Percentiles rank a stretch among this genome's conserved stretches.
phyloP scores from a whole-genome alignment of 805 yeast genomes.

The Candida dajiaensis region DNA sequence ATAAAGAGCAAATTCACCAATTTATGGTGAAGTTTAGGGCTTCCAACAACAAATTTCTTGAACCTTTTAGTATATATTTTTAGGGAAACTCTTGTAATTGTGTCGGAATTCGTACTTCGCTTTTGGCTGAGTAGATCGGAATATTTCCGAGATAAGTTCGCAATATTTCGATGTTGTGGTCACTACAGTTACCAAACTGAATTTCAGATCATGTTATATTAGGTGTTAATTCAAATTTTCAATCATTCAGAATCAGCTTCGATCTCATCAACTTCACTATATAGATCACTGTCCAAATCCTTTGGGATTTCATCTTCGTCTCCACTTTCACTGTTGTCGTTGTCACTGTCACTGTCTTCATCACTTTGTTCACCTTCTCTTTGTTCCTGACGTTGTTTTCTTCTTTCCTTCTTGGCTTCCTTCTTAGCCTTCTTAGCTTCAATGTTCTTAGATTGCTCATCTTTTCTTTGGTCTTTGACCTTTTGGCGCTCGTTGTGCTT shows the following conservation, averaged over 20 bases:
- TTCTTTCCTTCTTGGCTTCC: constrained; percentile 66
- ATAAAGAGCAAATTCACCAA: no score
- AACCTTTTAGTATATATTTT: no score
- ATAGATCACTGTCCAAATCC: constrained; percentile 41
- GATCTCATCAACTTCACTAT: constrained; percentile 36
- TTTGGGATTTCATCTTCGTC: constrained; percentile 36
- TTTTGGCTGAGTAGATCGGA: background rate
- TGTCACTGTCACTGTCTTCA: constrained; percentile 21
- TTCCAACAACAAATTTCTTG: no score
- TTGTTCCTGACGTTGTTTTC: constrained; percentile 45
- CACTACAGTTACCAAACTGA: no score
- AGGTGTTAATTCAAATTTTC: background rate
- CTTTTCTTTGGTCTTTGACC: constrained; percentile 65
- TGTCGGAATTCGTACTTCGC: background rate
- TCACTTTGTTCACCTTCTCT: constrained; percentile 24
- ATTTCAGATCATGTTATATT: no score
- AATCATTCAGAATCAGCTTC: constrained; percentile 16
- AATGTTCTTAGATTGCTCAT: constrained; percentile 74
- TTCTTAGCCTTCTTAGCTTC: constrained; percentile 67
- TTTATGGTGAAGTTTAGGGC: background rate
- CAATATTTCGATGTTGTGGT: background rate
- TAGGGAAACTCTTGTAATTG: background rate
- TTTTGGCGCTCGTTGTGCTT: constrained; percentile 56
- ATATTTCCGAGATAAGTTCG: background rate
- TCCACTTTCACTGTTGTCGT: constrained; percentile 30